Conservation (phyloP, 1,284 basidiomycete species). For the Microstroma glucosiphilum region DNA sequence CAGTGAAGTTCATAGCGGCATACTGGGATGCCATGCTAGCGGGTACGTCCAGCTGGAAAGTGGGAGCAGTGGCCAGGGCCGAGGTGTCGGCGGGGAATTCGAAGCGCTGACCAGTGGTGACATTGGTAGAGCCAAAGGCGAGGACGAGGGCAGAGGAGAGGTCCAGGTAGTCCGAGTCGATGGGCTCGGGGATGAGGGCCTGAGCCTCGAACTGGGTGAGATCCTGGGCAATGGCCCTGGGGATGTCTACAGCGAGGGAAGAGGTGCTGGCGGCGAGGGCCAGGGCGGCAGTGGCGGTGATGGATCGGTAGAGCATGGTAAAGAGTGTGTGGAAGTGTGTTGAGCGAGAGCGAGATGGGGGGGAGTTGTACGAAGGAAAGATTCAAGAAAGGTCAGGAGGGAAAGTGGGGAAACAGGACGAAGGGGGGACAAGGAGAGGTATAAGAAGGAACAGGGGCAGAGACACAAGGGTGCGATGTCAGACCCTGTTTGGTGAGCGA, state of each 20-base stretch:
- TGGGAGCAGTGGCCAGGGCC: background rate
- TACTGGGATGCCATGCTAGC: background rate
- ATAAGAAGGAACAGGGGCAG: background rate
- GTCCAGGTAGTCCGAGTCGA: background rate
- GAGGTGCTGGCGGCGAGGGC: background rate
- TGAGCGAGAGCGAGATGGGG: background rate
- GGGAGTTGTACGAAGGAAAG: background rate
- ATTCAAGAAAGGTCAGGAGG: too few species aligned
- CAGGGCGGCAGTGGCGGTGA: background rate
- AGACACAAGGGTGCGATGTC: too few species aligned
- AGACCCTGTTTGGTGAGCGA: too few species aligned
- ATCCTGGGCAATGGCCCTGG: background rate
- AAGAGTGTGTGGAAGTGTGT: background rate
- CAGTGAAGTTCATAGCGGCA: background rate
- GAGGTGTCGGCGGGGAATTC: slow-evolving; percentile 2
- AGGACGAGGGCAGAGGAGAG: slow-evolving; percentile 1
- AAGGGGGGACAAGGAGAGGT: background rate
- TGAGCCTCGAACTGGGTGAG: background rate
- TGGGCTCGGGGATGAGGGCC: background rate
- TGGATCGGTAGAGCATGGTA: slow-evolving; percentile 1
- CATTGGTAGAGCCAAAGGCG: background rate
- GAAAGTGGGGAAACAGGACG: background rate
- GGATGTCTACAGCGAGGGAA: background rate
- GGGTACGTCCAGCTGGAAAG: slow-evolving; percentile 5
- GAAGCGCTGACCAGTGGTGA: background rate